Evolutionary conservation across 805 yeast genomes (phyloP).

Genomic region (Wickerhamomyces chambardii): DNA sequence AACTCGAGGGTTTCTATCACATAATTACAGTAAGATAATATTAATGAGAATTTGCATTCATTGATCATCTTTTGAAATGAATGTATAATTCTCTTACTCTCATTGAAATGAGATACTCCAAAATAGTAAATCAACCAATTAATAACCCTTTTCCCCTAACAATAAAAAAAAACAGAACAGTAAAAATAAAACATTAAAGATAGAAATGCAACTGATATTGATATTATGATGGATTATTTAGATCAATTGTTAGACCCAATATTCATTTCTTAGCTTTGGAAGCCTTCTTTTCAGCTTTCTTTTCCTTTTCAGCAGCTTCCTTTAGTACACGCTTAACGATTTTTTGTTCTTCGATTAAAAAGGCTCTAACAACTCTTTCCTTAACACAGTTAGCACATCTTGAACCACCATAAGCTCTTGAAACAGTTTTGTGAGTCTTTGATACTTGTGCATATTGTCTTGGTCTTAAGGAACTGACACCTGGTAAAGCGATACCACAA

Average conservation of each 20-base stretch:
- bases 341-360: conserved; percentile 97
- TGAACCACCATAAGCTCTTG: conserved; percentile 97
- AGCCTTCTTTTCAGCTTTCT: conserved; percentile 36
- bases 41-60: too few species aligned
- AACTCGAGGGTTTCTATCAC: too few species aligned
- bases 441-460: conserved; percentile 87
- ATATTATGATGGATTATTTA: neutral
- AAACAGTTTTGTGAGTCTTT: conserved; percentile 90
- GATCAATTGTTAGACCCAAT: neutral
- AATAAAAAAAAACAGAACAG: too few species aligned
- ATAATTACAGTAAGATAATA: too few species aligned
- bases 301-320: conserved; percentile 82
- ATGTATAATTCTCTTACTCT: too few species aligned
- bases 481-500: conserved; percentile 71
- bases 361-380: conserved; percentile 96
- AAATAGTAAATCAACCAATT: too few species aligned
- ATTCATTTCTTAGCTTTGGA: conserved; percentile 9
- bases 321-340: conserved; percentile 95
- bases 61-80: too few species aligned
- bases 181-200: too few species aligned
- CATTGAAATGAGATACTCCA: too few species aligned
- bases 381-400: conserved; percentile 94
- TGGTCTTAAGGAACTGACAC: conserved; percentile 90
- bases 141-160: too few species aligned
- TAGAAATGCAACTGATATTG: too few species aligned